Conservation (phyloP, 768 basidiomycete species). For the Mycena latifolia region DNA sequence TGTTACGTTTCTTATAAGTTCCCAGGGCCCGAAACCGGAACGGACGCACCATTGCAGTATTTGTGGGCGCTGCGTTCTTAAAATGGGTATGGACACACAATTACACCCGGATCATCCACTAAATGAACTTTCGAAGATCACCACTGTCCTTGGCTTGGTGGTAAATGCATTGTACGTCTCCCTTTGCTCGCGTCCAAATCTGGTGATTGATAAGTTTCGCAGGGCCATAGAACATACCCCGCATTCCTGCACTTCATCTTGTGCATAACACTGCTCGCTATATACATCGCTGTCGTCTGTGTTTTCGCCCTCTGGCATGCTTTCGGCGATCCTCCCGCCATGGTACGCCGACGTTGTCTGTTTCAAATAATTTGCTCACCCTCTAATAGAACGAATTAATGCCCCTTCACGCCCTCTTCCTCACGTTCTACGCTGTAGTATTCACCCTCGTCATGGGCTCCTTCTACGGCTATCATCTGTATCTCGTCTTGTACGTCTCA, state of each 20-base stretch:
- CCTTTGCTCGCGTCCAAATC: neutral
- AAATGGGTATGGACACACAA: slow-evolving; percentile 73
- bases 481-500: slow-evolving; percentile 74
- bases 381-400: slow-evolving; percentile 66
- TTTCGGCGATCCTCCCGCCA: slow-evolving; percentile 69
- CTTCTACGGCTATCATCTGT: slow-evolving; percentile 82
- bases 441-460: slow-evolving; percentile 79
- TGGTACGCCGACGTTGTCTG: slow-evolving; percentile 57
- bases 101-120: slow-evolving; percentile 15
- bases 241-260: slow-evolving; percentile 85
- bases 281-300: slow-evolving; percentile 70
- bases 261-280: slow-evolving; percentile 70
- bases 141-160: slow-evolving; percentile 88
- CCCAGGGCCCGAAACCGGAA: slow-evolving; percentile 78
- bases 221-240: slow-evolving; percentile 89
- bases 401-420: slow-evolving; percentile 77
- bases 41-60: slow-evolving; percentile 82
- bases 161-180: slow-evolving; percentile 78
- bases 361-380: slow-evolving; percentile 7
- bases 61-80: slow-evolving; percentile 85
- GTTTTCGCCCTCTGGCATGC: slow-evolving; percentile 71
- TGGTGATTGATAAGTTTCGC: neutral
- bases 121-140: slow-evolving; percentile 66
- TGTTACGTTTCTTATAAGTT: neutral
- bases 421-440: slow-evolving; percentile 69